phyloP scores from a whole-genome alignment of 2,329 filamentous ascomycete species.

The Ustulina deusta region DNA sequence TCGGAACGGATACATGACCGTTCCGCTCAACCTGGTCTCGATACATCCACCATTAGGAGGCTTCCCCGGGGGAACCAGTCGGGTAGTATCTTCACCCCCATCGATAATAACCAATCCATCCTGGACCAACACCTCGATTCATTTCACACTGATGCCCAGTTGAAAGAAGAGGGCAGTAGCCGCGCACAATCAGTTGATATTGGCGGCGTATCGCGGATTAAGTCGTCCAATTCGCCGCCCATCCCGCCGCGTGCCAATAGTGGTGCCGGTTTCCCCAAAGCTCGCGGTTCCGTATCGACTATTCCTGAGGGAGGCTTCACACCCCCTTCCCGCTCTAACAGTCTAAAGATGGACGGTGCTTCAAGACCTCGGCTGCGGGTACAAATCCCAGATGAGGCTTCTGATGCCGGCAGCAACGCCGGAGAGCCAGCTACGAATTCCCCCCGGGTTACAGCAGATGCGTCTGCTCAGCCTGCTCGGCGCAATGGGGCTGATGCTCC shows the following conservation, averaged over 20 bases:
- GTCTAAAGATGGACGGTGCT: conserved; percentile 69
- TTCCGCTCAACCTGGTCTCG: conserved; percentile 60
- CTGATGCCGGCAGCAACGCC: conserved; percentile 79
- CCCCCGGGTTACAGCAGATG: conserved; percentile 69
- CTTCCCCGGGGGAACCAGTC: conserved; percentile 80
- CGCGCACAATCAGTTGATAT: conserved; percentile 76
- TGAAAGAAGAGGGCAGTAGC: conserved; percentile 56
- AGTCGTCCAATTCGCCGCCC: conserved; percentile 65
- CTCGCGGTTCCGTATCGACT: conserved; percentile 69
- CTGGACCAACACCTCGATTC: conserved; percentile 84
- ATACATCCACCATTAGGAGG: conserved; percentile 68
- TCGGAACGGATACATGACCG: conserved; percentile 62
- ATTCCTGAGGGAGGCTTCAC: conserved; percentile 74
- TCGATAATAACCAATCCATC: conserved; percentile 91
- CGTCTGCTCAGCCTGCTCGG: conserved; percentile 66
- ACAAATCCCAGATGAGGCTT: conserved; percentile 92
- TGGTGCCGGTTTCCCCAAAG: conserved; percentile 60
- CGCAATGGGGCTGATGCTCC: conserved; percentile 65
- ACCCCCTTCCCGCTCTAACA: conserved; percentile 83
- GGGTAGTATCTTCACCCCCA: conserved; percentile 94
- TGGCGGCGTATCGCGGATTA: conserved; percentile 64
- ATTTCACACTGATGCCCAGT: conserved; percentile 68
- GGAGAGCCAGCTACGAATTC: conserved; percentile 72
- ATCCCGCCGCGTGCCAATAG: conserved; percentile 64
- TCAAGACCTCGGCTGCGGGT: conserved; percentile 88